phyloP scores from a whole-genome alignment of 2,329 filamentous ascomycete genomes.

The Monilinia laxa region DNA sequence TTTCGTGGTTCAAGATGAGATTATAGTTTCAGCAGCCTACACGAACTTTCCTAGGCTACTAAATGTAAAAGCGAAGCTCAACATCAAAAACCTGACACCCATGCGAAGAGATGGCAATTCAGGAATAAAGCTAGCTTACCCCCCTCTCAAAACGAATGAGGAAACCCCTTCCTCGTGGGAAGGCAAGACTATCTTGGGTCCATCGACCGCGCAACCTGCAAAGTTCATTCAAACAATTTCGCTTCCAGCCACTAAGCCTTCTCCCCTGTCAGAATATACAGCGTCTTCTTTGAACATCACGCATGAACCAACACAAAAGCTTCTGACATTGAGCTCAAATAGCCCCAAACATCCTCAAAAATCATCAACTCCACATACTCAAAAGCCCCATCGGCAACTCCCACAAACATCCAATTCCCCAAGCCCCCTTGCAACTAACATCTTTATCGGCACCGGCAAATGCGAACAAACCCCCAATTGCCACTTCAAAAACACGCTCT shows the following conservation, averaged over 20 bases:
- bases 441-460: constrained; percentile 24
- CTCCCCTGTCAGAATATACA: background rate
- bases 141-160: background rate
- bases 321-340: background rate
- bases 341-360: background rate
- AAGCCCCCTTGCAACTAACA: background rate
- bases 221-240: background rate
- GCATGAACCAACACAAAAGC: background rate
- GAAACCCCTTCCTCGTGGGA: background rate
- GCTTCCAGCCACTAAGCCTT: background rate
- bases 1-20: constrained; percentile 52
- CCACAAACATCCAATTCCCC: background rate
- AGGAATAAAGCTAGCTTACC: background rate
- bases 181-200: background rate
- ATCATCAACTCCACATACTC: background rate
- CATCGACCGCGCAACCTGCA: background rate
- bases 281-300: background rate
- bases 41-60: constrained; percentile 11
- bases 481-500: constrained; percentile 29
- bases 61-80: background rate
- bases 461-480: constrained; percentile 28
- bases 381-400: background rate
- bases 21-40: constrained; percentile 51
- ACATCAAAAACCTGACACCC: background rate
- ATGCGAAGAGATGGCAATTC: constrained; percentile 7